Evolutionary conservation across 148 eudicot genomes (phyloP), one percentile per base, ranked within the genome.

Genomic region (Heliamphora exappendiculata): DNA sequence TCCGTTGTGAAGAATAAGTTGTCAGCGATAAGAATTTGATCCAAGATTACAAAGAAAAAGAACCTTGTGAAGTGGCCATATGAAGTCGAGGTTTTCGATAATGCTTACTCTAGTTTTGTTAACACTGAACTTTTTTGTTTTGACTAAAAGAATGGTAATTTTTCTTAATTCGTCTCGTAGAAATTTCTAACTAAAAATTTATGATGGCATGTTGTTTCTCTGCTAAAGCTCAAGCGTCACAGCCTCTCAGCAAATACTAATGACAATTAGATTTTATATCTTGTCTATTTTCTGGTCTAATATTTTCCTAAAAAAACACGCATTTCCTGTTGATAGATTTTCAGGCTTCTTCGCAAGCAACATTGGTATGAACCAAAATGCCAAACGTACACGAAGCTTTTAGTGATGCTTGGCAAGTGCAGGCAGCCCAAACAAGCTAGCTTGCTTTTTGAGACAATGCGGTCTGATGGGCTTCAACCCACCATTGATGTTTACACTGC

Each of bases 341-440:
- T 94, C 66, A 78, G 80, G 41, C 95, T 94, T 39, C 95, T 94
- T 66, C 91, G 98, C 34, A 90, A 89, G 83, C 98, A 94, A 80
- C 93, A 84, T 42, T 94, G 98, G 98, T 94, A 94, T 70, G 82
- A 84, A 74, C 92, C 98, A 3, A 81, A 89, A 79, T 37, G 84
- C 76, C 97, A 87, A 81, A 91, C 91, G 19, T 94, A 94, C 81
- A 87, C 93, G 24, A 91, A 87, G 81, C 86, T 91, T 42, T 76
- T 94, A 69, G 88, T 87, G 82, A 89, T 94, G 93, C 93, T 94
- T 51, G 95, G 95, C 36, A 94, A 94, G 79, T 91, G 95, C 81
- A 83, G 79, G 80, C 90, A 90, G 79, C 87, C 93, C 8, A 84
- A 82, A 72, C 84, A 91, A 78, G 98, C 98, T 19, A 77, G 80